Evolutionary conservation across 106 monocot species (phyloP), one percentile per base, ranked within the genome.

Genomic region (Dendrobium catenatum): DNA sequence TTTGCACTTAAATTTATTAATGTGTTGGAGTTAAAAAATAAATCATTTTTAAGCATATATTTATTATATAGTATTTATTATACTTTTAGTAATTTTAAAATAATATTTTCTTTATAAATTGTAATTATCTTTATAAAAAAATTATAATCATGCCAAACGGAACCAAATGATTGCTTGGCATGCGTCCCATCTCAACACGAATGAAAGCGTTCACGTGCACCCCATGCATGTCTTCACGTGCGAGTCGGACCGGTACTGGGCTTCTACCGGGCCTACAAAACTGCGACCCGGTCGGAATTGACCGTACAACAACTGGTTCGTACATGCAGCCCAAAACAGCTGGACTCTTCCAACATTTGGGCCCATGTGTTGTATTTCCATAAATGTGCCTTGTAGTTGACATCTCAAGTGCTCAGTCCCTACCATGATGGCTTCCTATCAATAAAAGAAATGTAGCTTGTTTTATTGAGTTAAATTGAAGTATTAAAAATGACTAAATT

Each of bases 211-310:
- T 66, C 64, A 66, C 64, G 64, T 66, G 64, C 64, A 22, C 4
- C 24, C 26, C 64, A 66, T 66, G 64, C 6, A 66, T 66, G 64
- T 24, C 64, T 66, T 66, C 64, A 66, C 64, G 64, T 66, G 64
- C 13, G 51, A 26, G 64, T 66, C 24, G 64, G 26, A 66, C 64
- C 64, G 3, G 6, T 1, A 0, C 9, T 66, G 6, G 64, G 64
- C 64, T 26, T 66, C 9, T 66, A 24, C 51, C 26, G 0, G 64
- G 64, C 22, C 64, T 7, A 66, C 64, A 2, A 6, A 26, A 51
- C 24, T 24, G 64, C 24, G 64, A 66, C 64, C 26, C 64, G 24
- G 64, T n/a, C 64, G 7, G 64, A 66, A 66, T 66, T 66, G n/a
- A 24, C 64, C 64, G 64, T 66, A 66, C 64, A 66, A 7, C 26